phyloP scores from a whole-genome alignment of 129 eudicot genomes.

The Flaveria ramosissima region DNA sequence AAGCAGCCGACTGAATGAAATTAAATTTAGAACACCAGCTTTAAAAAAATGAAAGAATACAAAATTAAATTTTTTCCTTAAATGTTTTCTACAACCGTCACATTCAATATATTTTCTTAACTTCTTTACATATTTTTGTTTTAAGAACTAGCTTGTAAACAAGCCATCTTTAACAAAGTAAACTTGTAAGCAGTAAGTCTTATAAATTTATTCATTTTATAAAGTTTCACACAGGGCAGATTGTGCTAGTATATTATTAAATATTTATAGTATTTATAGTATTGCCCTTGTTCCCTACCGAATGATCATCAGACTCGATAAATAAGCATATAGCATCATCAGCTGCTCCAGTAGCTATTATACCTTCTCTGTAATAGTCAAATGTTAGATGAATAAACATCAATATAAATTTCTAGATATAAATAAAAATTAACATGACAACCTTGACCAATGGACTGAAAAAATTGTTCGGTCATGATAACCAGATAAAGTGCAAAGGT shows the following conservation, averaged over 20 bases:
- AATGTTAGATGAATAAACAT: constrained; percentile 12
- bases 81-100: not conserved
- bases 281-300: constrained; percentile 42
- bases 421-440: not conserved
- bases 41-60: not conserved
- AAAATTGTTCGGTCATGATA: constrained; percentile 89
- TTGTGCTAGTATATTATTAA: not conserved
- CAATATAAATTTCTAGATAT: not conserved
- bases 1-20: not conserved
- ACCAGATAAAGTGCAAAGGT: constrained; percentile 84
- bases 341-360: constrained; percentile 95
- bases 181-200: not conserved
- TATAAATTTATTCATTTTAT: not conserved
- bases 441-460: constrained; percentile 97
- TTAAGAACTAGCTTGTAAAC: not conserved
- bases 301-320: constrained; percentile 62
- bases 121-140: not conserved
- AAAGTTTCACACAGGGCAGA: not conserved
- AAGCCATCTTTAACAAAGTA: not conserved
- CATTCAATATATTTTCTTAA: not conserved
- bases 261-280: not conserved
- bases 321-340: constrained; percentile 92
- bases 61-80: not conserved
- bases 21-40: not conserved
- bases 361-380: constrained; percentile 65